A percentile compares a stretch with the other conserved stretches of the same genome.
phyloP scores from a whole-genome alignment of 208 protist species.

The Crithidia expoeki region DNA sequence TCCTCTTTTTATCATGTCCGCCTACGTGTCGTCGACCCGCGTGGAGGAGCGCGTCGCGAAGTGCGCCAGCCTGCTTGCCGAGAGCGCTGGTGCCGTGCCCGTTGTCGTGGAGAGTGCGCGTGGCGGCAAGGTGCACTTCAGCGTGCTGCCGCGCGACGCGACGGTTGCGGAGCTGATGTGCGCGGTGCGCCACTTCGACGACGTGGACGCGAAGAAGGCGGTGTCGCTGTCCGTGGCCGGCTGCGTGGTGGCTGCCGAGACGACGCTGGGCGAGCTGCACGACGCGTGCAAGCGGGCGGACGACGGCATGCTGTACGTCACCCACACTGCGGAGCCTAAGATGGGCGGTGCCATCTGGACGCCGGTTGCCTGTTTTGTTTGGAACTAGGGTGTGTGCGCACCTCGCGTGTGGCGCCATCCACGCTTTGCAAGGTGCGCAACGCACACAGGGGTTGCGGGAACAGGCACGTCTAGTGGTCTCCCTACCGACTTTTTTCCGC shows the following conservation, averaged over 20 bases:
- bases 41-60: no score
- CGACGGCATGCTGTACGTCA: constrained; percentile 48
- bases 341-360: constrained; percentile 7
- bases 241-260: constrained; percentile 12
- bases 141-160: constrained; percentile 26
- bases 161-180: constrained; percentile 28
- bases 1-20: no score
- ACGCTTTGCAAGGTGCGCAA: neutral
- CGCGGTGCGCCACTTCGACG: constrained; percentile 22
- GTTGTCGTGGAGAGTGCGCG: no score
- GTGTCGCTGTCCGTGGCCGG: constrained; percentile 16
- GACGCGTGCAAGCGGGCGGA: constrained; percentile 10
- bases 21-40: no score
- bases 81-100: no score
- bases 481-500: no score
- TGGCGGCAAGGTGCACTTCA: no score
- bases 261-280: constrained; percentile 7
- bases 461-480: no score
- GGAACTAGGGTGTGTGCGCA: neutral
- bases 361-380: neutral
- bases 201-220: constrained; percentile 11
- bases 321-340: constrained; percentile 23
- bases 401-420: neutral
- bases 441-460: no score
- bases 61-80: no score